phyloP scores from a whole-genome alignment of 2,329 filamentous ascomycete species.

The Monilinia polystroma region DNA sequence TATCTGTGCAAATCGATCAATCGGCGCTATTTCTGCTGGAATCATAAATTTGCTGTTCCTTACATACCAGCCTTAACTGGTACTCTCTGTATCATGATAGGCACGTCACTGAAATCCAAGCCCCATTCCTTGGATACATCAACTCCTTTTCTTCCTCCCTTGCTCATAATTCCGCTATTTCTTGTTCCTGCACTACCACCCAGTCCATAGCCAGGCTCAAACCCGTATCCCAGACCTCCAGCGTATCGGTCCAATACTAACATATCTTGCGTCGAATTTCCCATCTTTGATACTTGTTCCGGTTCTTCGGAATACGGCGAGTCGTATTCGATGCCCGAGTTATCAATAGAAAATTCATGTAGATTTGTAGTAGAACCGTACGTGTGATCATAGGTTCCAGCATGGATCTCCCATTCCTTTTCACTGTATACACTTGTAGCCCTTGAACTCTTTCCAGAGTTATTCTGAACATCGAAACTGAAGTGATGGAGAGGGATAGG shows the following conservation, averaged over 20 bases:
- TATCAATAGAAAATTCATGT: neutral
- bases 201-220: constrained; percentile 29
- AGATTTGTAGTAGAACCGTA: constrained; percentile 28
- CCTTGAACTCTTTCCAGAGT: constrained; percentile 10
- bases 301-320: constrained; percentile 23
- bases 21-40: neutral
- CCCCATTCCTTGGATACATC: constrained; percentile 27
- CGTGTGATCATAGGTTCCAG: constrained; percentile 31
- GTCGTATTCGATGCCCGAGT: constrained; percentile 24
- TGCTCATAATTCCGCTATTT: constrained; percentile 22
- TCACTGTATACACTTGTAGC: constrained; percentile 15
- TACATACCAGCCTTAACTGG: constrained; percentile 10
- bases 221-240: constrained; percentile 31
- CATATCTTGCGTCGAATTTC: constrained; percentile 32
- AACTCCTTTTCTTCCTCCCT: constrained; percentile 25
- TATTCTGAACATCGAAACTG: constrained; percentile 19
- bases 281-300: constrained; percentile 20
- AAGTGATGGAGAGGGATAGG: constrained; percentile 21
- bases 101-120: constrained; percentile 34
- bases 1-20: neutral
- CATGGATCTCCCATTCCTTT: constrained; percentile 22
- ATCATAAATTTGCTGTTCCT: neutral
- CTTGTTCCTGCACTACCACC: constrained; percentile 29
- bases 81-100: constrained; percentile 30
- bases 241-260: constrained; percentile 34